Percentiles rank a stretch among this genome's conserved stretches.
Evolutionary conservation across 352 stramenopile genomes (phyloP).

Genomic region (Phytopythium aichiense): DNA sequence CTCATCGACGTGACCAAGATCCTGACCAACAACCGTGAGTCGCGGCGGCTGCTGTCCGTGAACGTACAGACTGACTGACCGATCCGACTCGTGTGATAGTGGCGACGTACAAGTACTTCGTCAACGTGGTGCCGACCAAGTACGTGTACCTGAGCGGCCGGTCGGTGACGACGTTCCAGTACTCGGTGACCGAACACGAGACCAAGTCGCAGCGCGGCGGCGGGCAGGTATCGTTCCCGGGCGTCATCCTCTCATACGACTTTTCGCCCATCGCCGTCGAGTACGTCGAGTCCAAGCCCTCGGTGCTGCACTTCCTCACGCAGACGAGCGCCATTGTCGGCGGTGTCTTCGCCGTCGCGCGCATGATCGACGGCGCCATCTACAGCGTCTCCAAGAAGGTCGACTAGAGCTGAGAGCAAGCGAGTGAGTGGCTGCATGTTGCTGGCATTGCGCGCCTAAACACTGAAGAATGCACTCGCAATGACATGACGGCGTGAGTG

Average conservation of each 20-base stretch:
- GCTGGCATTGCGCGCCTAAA: not conserved
- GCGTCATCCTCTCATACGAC: conserved; percentile 87
- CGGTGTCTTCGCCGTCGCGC: conserved; percentile 81
- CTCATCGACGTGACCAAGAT: conserved; percentile 84
- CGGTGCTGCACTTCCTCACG: conserved; percentile 82
- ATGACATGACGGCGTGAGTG: not conserved
- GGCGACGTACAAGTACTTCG: conserved; percentile 88
- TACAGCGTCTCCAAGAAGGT: conserved; percentile 89
- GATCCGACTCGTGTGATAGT: conserved; percentile 29
- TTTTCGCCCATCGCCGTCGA: conserved; percentile 88
- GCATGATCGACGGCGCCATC: conserved; percentile 84
- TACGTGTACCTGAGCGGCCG: conserved; percentile 78
- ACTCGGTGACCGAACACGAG: conserved; percentile 85
- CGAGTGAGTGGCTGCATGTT: not conserved
- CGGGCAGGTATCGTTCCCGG: conserved; percentile 66
- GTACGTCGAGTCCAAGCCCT: conserved; percentile 84
- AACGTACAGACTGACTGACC: conserved; percentile 3
- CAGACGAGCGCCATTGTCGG: conserved; percentile 86
- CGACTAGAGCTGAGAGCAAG: conserved; percentile 38
- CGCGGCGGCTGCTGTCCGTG: not conserved
- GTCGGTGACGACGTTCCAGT: conserved; percentile 78
- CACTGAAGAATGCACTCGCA: not conserved
- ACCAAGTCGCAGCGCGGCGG: conserved; percentile 36
- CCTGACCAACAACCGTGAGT: conserved; percentile 69
- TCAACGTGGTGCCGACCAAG: conserved; percentile 80